phyloP scores from a whole-genome alignment of 805 yeast species.

The Lachancea waltii region DNA sequence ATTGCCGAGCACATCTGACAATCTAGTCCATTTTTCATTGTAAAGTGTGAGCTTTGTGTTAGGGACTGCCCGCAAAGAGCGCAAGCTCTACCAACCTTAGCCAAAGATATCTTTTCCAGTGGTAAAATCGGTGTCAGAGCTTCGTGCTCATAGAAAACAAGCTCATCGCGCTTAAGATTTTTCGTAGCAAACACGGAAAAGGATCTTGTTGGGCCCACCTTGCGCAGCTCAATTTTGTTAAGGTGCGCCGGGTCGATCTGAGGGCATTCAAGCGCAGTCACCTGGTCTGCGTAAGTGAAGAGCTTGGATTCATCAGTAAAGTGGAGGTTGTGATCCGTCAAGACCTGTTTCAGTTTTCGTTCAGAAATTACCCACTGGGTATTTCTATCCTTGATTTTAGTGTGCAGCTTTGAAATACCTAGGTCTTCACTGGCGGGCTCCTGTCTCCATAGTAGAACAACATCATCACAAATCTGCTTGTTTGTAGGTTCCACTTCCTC shows the following conservation, averaged over 20 bases:
- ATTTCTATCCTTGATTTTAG: constrained; percentile 43
- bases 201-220: too few species aligned
- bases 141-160: constrained; percentile 54
- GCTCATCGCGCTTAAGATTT: constrained; percentile 41
- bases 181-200: constrained; percentile 43
- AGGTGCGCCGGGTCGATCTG: not conserved
- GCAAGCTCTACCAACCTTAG: constrained; percentile 61
- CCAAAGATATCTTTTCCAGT: constrained; percentile 53
- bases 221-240: constrained; percentile 4
- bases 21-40: constrained; percentile 44
- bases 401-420: constrained; percentile 48
- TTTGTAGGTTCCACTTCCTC: constrained; percentile 43
- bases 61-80: constrained; percentile 61
- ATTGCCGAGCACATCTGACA: constrained; percentile 58
- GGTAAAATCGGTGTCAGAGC: constrained; percentile 62
- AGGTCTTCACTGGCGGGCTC: constrained; percentile 57
- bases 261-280: constrained; percentile 1
- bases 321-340: constrained; percentile 52
- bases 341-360: constrained; percentile 45
- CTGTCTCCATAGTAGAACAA: constrained; percentile 60
- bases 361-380: constrained; percentile 60
- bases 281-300: constrained; percentile 7
- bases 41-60: constrained; percentile 22
- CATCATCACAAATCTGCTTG: constrained; percentile 51
- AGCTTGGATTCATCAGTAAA: constrained; percentile 31